Conservation (phyloP, 2,329 filamentous ascomycete species). For the Beauveria rudraprayagi region DNA sequence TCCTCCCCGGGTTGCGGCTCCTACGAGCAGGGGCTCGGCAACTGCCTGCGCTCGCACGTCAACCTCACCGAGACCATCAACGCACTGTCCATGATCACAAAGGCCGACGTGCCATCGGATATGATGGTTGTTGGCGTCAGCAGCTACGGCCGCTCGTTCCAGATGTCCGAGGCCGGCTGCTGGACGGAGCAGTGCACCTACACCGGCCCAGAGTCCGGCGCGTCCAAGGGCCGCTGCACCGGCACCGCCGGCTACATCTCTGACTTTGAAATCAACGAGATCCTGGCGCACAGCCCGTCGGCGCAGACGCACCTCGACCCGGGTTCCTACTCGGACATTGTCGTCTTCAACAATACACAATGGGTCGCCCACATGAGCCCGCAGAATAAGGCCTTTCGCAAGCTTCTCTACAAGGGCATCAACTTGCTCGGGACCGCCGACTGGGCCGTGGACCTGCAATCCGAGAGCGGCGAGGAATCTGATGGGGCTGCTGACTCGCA, state of each 20-base stretch:
- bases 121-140: conserved; percentile 25
- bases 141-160: conserved; percentile 23
- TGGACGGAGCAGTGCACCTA: conserved; percentile 19
- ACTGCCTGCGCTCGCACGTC: conserved; percentile 28
- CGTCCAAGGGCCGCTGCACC: conserved; percentile 21
- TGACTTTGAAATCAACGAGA: conserved; percentile 22
- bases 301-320: not conserved
- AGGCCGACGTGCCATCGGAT: conserved; percentile 22
- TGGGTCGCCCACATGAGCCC: conserved; percentile 14
- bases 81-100: conserved; percentile 27
- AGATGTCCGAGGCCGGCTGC: conserved; percentile 24
- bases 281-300: conserved; percentile 8
- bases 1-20: conserved; percentile 9
- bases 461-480: not conserved
- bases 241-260: conserved; percentile 24
- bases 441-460: conserved; percentile 15
- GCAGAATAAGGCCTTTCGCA: conserved; percentile 7
- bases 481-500: not conserved
- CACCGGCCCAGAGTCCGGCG: conserved; percentile 17
- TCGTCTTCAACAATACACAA: conserved; percentile 17
- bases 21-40: conserved; percentile 16
- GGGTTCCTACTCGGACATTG: conserved; percentile 10
- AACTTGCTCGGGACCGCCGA: conserved; percentile 14
- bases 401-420: conserved; percentile 5
- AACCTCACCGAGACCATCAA: conserved; percentile 28